Evolutionary conservation across 441 rosid species (phyloP).

Genomic region (Mallotus repandus): DNA sequence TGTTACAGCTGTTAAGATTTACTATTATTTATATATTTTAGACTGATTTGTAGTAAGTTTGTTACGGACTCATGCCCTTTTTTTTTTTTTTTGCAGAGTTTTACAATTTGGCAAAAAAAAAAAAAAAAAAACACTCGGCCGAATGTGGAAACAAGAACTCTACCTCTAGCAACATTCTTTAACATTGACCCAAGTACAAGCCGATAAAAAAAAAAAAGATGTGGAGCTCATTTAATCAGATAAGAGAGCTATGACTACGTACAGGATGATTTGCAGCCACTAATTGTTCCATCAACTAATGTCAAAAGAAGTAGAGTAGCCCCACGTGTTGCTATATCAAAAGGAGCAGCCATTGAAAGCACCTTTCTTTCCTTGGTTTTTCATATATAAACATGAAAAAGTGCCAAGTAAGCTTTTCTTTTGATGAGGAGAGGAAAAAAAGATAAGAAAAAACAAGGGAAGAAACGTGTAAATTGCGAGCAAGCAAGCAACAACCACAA

Average conservation of each 20-base stretch:
- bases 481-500: background rate
- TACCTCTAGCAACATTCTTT: background rate
- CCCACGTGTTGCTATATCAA: background rate
- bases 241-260: background rate
- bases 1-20: too few species aligned
- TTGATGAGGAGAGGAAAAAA: background rate
- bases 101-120: background rate
- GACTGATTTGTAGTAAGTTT: too few species aligned
- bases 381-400: background rate
- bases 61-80: too few species aligned
- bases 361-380: background rate
- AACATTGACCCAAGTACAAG: background rate
- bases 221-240: background rate
- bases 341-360: background rate
- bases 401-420: constrained; percentile 7
- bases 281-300: background rate
- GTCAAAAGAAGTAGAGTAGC: background rate
- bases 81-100: too few species aligned
- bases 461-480: background rate
- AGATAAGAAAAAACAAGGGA: background rate
- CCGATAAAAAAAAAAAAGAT: background rate
- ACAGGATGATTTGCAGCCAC: background rate
- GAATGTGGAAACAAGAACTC: background rate
- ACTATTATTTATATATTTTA: too few species aligned
- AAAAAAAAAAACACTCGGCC: background rate